Conservation (phyloP, 2,329 filamentous ascomycete species). For the Lasiodiplodia gonubiensis region DNA sequence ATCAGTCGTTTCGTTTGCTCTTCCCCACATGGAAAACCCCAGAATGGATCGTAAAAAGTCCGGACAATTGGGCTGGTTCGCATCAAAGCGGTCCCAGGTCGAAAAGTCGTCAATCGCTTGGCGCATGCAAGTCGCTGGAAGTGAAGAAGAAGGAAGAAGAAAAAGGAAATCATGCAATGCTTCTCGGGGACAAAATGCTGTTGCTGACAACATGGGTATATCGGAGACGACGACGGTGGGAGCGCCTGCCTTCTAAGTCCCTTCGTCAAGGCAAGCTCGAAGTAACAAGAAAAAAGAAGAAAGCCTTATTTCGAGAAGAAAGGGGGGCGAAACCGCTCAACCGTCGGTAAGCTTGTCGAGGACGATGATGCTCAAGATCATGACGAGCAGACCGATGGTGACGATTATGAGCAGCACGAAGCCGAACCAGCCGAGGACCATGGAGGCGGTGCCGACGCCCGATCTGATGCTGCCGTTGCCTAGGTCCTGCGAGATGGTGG, state of each 20-base stretch:
- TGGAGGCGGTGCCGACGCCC: slow-evolving; percentile 90
- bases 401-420: slow-evolving; percentile 93
- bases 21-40: not conserved
- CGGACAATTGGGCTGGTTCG: not conserved
- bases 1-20: not conserved
- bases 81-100: not conserved
- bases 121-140: not conserved
- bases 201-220: not conserved
- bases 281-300: not conserved
- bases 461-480: slow-evolving; percentile 86
- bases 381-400: slow-evolving; percentile 90
- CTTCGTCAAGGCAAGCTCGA: too few relatives aligned
- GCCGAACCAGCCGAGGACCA: slow-evolving; percentile 97
- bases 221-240: not conserved
- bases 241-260: too few relatives aligned
- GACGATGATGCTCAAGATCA: slow-evolving; percentile 92
- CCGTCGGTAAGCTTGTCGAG: slow-evolving; percentile 54
- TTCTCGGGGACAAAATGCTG: not conserved
- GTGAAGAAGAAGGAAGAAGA: not conserved
- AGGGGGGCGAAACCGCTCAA: not conserved
- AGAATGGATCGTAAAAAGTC: not conserved
- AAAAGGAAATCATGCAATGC: not conserved
- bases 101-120: not conserved
- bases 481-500: slow-evolving; percentile 89
- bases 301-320: not conserved